Evolutionary conservation across 2,329 filamentous ascomycete species (phyloP), one percentile per base, ranked within the genome.

Genomic region (Xylaria sp.): DNA sequence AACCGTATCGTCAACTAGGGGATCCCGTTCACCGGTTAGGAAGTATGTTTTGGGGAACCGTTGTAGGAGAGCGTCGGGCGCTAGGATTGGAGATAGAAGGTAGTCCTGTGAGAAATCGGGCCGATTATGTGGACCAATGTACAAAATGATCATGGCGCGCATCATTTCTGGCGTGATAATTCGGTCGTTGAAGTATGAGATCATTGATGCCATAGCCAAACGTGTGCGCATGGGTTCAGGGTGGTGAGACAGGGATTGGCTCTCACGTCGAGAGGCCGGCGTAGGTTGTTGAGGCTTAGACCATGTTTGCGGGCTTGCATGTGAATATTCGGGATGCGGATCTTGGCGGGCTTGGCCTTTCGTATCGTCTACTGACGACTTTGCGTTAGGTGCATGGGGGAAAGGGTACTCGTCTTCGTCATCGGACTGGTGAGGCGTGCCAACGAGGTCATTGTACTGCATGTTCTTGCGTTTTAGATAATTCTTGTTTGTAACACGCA

Each of bases 81-180:
- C 93, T 0, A 97, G 85, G 1, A 97, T 88, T 0, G 95, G 95
- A 0, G 91, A 96, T 2, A 99, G 85, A 0, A 97, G 85, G 74
- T 93, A 97, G 75, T 99, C 94, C 6, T 91, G 92, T 27, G 87
- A 87, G 75, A 99, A 98, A 73, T 98, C 93, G 0, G 95, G 95
- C 0, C 93, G 89, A 75, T 95, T 92, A 73, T 97, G 91, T 0
- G 93, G 93, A 0, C 95, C 95, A 57, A 99, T 91, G 75, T 99
- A 99, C 3, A 99, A 83, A 67, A 99, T 96, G 67, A 99, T 97
- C 93, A 99, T 98, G 65, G 93, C 92, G 31, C 95, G 90, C 90
- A 98, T 97, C 92, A 98, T 97, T 76, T 99, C 95, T 0, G 95
- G 94, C 0, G 92, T 94, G 13, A 99, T 83, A 27, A 99, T 91